phyloP scores from a whole-genome alignment of 2,329 filamentous ascomycete genomes.

The Diaporthe destruens region DNA sequence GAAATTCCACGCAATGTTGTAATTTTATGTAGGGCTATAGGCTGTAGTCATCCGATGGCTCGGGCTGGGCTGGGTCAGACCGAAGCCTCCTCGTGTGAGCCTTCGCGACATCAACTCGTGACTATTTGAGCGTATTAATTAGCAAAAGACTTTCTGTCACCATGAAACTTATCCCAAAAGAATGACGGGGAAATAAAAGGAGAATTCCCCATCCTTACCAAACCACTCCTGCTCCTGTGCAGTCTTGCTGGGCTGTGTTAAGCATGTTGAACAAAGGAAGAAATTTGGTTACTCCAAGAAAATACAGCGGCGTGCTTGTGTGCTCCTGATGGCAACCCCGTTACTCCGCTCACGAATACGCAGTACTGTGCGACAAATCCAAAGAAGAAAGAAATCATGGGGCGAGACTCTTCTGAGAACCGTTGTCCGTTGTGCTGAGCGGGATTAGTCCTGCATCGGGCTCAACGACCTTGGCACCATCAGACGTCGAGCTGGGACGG shows the following conservation, averaged over 20 bases:
- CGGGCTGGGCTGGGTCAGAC: too few species aligned
- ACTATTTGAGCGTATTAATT: not conserved
- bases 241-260: not conserved
- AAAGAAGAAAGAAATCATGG: too few species aligned
- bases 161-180: too few species aligned
- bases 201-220: not conserved
- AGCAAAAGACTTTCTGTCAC: not conserved
- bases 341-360: not conserved
- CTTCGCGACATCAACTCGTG: not conserved
- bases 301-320: not conserved
- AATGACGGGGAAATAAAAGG: not conserved
- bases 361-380: not conserved
- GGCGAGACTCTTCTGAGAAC: not conserved
- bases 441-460: not conserved
- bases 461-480: slow-evolving; percentile 12
- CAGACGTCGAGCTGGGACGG: slow-evolving; percentile 19
- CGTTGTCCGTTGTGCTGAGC: too few species aligned
- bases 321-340: not conserved
- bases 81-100: not conserved
- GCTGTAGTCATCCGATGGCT: not conserved
- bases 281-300: not conserved
- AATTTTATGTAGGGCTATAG: not conserved
- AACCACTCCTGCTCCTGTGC: not conserved
- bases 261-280: too few species aligned
- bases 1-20: not conserved